A percentile compares a stretch with the other conserved stretches of the same genome.
These are phyloP conservation scores for Saposhnikovia divaricata DNA, from an alignment of 129 eudicot genomes.

Conservation along the genomic window DNA sequence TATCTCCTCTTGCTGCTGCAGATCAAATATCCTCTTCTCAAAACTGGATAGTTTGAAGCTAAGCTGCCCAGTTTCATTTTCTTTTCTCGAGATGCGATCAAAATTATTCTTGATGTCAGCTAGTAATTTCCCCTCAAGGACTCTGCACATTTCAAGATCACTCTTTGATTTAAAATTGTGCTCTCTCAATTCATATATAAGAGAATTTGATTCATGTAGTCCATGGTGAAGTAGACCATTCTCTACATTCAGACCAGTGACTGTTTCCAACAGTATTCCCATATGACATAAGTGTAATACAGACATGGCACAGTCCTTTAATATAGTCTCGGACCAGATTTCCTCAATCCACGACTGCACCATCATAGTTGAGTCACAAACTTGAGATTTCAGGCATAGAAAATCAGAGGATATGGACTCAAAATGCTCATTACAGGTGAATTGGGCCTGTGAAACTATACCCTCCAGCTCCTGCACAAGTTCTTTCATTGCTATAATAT, in stretches of 20 bases:
- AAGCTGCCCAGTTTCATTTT: constrained; percentile 50
- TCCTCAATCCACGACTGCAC: constrained; percentile 67
- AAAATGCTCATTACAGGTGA: constrained; percentile 31
- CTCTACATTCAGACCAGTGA: constrained; percentile 65
- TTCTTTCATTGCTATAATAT: constrained; percentile 29
- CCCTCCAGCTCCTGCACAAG: constrained; percentile 52
- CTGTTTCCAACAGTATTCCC: constrained; percentile 68
- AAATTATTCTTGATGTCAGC: constrained; percentile 62
- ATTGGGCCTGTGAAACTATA: constrained; percentile 37
- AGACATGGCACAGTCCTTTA: constrained; percentile 69
- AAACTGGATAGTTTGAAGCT: constrained; percentile 40
- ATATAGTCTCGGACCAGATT: constrained; percentile 71
- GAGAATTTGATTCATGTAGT: constrained; percentile 51
- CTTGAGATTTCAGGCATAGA: constrained; percentile 40
- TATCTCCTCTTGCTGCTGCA: constrained; percentile 63
- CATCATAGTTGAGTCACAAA: constrained; percentile 34
- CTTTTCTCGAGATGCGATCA: constrained; percentile 60
- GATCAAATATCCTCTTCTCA: constrained; percentile 45
- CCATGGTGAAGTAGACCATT: constrained; percentile 60
- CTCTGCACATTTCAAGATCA: constrained; percentile 72
- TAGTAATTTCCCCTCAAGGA: constrained; percentile 57
- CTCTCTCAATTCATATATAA: constrained; percentile 44
- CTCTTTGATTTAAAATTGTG: constrained; percentile 47
- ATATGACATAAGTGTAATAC: constrained; percentile 78
- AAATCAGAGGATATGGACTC: constrained; percentile 35